These are phyloP conservation scores for Fragilariopsis cylindrus DNA, from an alignment of 108 stramenopile genomes.

Conservation along the genomic window DNA sequence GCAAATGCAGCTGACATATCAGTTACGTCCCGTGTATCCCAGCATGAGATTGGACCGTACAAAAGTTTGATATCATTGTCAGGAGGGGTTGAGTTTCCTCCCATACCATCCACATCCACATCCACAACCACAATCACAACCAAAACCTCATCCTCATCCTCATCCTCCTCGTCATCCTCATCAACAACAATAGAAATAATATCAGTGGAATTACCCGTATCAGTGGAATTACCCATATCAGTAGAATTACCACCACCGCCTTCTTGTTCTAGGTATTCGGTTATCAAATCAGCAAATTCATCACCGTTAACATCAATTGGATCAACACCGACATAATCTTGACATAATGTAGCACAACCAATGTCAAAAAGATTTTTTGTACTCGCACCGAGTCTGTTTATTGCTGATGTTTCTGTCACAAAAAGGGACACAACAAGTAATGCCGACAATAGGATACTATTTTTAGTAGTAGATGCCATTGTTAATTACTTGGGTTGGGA, in stretches of 20 bases:
- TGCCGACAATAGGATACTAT: too few species aligned
- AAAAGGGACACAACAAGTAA: neutral
- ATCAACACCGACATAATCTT: neutral
- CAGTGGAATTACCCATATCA: too few species aligned
- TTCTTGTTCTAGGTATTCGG: neutral
- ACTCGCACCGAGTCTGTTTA: neutral
- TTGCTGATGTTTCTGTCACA: neutral
- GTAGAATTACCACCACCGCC: too few species aligned
- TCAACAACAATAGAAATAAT: too few species aligned
- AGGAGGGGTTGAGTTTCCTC: neutral
- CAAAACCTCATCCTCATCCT: too few species aligned
- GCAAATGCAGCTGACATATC: slow-evolving; percentile 30
- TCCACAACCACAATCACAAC: too few species aligned
- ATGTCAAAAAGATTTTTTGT: neutral
- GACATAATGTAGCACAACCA: slow-evolving; percentile 3
- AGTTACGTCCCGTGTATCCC: slow-evolving; percentile 36
- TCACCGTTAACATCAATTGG: neutral
- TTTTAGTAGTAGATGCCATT: too few species aligned
- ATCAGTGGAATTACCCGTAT: too few species aligned
- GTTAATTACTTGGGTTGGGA: too few species aligned
- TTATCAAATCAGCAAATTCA: slow-evolving; percentile 5
- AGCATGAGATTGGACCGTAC: slow-evolving; percentile 17
- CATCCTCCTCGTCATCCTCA: too few species aligned
- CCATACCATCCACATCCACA: too few species aligned
- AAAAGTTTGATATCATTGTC: neutral